These are phyloP conservation scores for Penicillium simplicissimum DNA, from an alignment of 495 filamentous ascomycete species.

Conservation along the genomic window DNA sequence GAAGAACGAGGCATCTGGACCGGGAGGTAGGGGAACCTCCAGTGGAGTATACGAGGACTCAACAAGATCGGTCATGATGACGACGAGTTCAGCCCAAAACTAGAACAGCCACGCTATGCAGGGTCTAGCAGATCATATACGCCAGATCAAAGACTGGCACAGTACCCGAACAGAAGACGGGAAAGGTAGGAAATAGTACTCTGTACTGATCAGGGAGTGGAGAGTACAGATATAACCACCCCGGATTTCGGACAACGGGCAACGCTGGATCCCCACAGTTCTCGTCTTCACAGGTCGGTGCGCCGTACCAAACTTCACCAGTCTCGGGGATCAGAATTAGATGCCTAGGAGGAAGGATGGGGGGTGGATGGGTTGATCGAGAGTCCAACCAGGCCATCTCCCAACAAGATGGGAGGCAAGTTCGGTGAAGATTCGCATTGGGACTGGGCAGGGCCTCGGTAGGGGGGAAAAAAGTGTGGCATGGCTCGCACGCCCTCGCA, in stretches of 20 bases:
- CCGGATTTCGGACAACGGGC: not conserved
- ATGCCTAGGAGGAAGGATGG: not conserved
- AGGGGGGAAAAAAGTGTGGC: not conserved
- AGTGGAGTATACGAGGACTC: conserved; percentile 36
- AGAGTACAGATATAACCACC: conserved; percentile 1
- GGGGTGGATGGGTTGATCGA: not conserved
- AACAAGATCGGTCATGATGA: conserved; percentile 29
- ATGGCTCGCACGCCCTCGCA: not conserved
- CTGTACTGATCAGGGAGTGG: not conserved
- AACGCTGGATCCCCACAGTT: not conserved
- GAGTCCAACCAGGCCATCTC: not conserved
- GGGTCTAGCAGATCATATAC: not conserved
- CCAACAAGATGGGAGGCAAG: not conserved
- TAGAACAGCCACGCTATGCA: conserved; percentile 2
- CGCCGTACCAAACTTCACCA: not conserved
- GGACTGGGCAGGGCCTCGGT: not conserved
- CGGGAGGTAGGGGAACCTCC: conserved; percentile 47
- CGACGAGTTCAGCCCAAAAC: not conserved
- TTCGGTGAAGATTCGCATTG: not conserved
- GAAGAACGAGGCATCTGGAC: conserved; percentile 41
- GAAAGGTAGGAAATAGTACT: not conserved
- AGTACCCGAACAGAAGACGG: not conserved
- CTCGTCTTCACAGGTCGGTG: not conserved
- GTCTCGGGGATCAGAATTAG: not conserved
- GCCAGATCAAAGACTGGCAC: not conserved